Conservation (phyloP, 2,329 filamentous ascomycete species). For the Aspergillus ochraceoroseus region DNA sequence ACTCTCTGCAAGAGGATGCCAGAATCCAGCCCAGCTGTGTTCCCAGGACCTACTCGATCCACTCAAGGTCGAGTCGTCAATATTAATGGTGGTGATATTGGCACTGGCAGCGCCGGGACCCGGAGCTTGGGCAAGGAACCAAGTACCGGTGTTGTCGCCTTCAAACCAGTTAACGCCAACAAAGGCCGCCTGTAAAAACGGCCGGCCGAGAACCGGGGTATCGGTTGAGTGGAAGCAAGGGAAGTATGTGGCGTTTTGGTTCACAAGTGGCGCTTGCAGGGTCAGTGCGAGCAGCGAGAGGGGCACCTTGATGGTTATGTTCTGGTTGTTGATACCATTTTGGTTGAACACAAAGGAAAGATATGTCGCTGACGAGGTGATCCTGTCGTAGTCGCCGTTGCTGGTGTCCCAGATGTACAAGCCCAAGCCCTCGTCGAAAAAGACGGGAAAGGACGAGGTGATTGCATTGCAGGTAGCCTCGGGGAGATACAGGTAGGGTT, state of each 20-base stretch:
- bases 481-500: conserved; percentile 42
- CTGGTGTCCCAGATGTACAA: conserved; percentile 44
- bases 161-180: conserved; percentile 22
- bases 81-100: conserved; percentile 6
- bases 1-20: conserved; percentile 10
- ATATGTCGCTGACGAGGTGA: conserved; percentile 23
- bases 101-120: conserved; percentile 14
- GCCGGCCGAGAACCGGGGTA: conserved; percentile 21
- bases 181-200: conserved; percentile 26
- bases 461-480: conserved; percentile 42
- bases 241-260: conserved; percentile 20
- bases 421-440: conserved; percentile 34
- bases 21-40: conserved; percentile 16
- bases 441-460: conserved; percentile 37
- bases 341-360: conserved; percentile 24
- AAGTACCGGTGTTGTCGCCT: conserved; percentile 12
- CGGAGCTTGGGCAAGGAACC: conserved; percentile 25
- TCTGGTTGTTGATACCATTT: conserved; percentile 10
- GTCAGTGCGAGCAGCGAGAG: conserved; percentile 22
- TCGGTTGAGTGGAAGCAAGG: conserved; percentile 18
- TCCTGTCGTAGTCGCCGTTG: conserved; percentile 20
- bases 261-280: conserved; percentile 21
- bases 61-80: neutral
- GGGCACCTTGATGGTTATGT: conserved; percentile 22
- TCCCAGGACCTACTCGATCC: conserved; percentile 11